Percentiles rank a stretch among this genome's conserved stretches.
phyloP scores from a whole-genome alignment of 495 filamentous ascomycete genomes.

The Durotheca rogersii region DNA sequence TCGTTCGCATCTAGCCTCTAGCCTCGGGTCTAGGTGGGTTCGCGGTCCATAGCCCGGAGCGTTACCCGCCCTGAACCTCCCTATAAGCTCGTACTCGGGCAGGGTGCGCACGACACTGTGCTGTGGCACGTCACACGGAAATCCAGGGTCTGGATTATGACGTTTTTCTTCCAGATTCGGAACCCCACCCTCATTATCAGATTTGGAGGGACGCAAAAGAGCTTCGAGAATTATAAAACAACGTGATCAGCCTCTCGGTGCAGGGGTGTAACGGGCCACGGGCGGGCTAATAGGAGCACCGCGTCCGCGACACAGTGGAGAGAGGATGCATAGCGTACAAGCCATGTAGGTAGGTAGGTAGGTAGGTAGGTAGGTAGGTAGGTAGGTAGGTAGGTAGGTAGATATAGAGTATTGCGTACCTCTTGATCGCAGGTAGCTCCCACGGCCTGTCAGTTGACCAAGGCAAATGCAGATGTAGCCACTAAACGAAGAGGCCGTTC shows the following conservation, averaged over 20 bases:
- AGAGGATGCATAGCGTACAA: not conserved
- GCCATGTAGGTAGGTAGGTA: too few species aligned
- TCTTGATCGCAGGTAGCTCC: too few species aligned
- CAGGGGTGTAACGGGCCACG: conserved; percentile 17
- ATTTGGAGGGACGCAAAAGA: conserved; percentile 33
- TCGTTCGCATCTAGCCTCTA: conserved; percentile 19
- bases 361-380: too few species aligned
- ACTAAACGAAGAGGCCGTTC: not conserved
- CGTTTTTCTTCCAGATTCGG: conserved; percentile 28
- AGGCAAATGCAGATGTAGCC: not conserved
- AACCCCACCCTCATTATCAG: conserved; percentile 29
- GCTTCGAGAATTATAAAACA: conserved; percentile 32
- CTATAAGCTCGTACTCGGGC: too few species aligned
- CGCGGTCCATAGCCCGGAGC: conserved; percentile 15
- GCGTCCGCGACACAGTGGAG: not conserved
- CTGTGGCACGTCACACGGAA: conserved; percentile 31
- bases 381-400: too few species aligned
- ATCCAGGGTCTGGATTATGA: conserved; percentile 32
- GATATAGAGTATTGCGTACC: too few species aligned
- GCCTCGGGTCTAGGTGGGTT: conserved; percentile 14
- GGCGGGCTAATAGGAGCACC: conserved; percentile 24
- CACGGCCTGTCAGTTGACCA: not conserved
- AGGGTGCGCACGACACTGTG: conserved; percentile 22
- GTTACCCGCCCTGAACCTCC: too few species aligned
- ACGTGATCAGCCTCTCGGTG: conserved; percentile 32